Evolutionary conservation across 768 basidiomycete genomes (phyloP), one percentile per base, ranked within the genome.

Genomic region (Trametes elegans): DNA sequence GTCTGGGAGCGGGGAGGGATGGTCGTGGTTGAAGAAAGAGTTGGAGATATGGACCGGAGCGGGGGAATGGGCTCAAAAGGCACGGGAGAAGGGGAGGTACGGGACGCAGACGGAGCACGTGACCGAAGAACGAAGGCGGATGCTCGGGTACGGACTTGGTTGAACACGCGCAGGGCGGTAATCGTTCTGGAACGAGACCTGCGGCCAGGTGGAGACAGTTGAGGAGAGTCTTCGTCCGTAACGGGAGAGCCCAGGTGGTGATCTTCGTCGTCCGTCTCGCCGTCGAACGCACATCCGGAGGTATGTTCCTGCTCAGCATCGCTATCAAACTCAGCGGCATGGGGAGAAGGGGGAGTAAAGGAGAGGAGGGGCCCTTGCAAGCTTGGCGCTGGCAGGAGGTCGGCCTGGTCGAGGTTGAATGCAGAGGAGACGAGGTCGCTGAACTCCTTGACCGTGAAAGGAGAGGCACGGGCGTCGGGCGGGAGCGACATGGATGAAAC

Each of bases 351-450:
- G 26, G 55, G 49, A 1, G 57, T 54, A 2, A 59, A 39, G 21
- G 57, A 49, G 19, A 58, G 49, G 24, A 49, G 16, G 44, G 51
- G 52, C 24, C 34, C n/a, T n/a, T n/a, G n/a, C n/a, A n/a, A 42
- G 31, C 35, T 36, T 35, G 44, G n/a, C 14, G 49, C 39, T 7
- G 42, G 31, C 24, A 46, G 5, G 27, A 32, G 24, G 49, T 51
- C 52, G 1, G 51, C 31, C 27, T 44, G 23, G 40, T 43, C 28
- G 34, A 63, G 58, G 52, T 64, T 60, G 59, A 64, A 66, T 10
- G 64, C 66, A 51, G 58, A 52, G n/a, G 55, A 49, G 54, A 68
- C 55, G 62, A 68, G 64, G 50, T 62, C 63, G 55, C 61, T 61
- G 58, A 68, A 66, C 53, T 66, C 66, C 49, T 60, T 43, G 53